Evolutionary conservation across 2,329 filamentous ascomycete genomes (phyloP), one percentile per base, ranked within the genome.

Genomic region (Trichoderma breve): DNA sequence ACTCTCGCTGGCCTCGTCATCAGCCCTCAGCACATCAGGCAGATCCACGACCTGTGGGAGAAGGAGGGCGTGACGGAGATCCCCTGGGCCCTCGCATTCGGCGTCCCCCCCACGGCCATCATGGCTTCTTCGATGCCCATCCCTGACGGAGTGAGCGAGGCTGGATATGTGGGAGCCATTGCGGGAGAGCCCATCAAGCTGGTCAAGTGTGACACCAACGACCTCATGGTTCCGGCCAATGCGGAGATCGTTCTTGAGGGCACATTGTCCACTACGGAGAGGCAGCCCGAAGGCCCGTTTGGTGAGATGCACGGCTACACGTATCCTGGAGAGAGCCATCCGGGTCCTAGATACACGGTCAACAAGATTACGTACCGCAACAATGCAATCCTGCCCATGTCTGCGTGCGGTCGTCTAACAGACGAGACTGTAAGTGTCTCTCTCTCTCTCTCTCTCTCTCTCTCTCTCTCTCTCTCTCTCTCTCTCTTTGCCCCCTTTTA

Each of bases 191-290:
- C 85, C 0, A 71, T 87, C 6, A 83, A 87, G 36, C 74, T 88
- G 0, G 82, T 85, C 43, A 87, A 86, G 73, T 87, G 85, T 70
- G 86, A 87, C n/a, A 85, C 82, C 0, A 88, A 85, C 70, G 79
- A 83, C 28, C 75, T 88, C 0, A 75, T 80, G 4, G 85, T 88
- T 1, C 86, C 86, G 0, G 85, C 86, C 0, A 86, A 82, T 70
- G 75, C 79, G 0, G 86, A 88, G 74, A 87, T 88, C 64, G 82
- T 88, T 0, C 76, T 88, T 2, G 86, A 88, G 71, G 86, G 86
- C 3, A 83, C 81, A 0, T 73, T 84, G 15, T 87, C 84, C 0
- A 78, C 83, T 6, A 81, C 81, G 0, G 82, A 87, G 58, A 83
- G 75, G 0, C 83, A 72, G 0, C 75, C 75, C 0, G 86, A 88